Percentiles rank a stretch among this genome's conserved stretches.
These are phyloP conservation scores for Xylaria nigripes DNA, from an alignment of 495 filamentous ascomycete species.

Conservation along the genomic window DNA sequence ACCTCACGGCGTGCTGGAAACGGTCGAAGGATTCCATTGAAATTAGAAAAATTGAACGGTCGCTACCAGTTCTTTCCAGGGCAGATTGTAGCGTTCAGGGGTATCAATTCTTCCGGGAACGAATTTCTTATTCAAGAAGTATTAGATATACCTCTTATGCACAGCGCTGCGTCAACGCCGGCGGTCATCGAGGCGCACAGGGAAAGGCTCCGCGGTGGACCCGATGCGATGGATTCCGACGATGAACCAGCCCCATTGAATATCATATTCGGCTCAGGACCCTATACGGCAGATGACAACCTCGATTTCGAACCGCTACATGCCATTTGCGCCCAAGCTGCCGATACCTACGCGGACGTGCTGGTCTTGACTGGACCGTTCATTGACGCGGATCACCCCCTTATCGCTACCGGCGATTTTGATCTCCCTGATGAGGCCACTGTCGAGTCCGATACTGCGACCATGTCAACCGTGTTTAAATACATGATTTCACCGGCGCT, in stretches of 20 bases:
- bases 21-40: constrained; percentile 70
- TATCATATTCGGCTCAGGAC: constrained; percentile 71
- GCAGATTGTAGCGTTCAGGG: constrained; percentile 79
- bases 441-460: constrained; percentile 65
- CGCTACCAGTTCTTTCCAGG: constrained; percentile 84
- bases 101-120: constrained; percentile 78
- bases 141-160: constrained; percentile 63
- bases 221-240: constrained; percentile 50
- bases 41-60: constrained; percentile 56
- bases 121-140: constrained; percentile 76
- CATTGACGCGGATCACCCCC: constrained; percentile 81
- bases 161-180: constrained; percentile 55
- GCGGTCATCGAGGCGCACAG: constrained; percentile 54
- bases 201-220: constrained; percentile 51
- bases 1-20: constrained; percentile 77
- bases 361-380: constrained; percentile 81
- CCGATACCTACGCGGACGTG: constrained; percentile 66
- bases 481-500: constrained; percentile 64
- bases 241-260: constrained; percentile 55
- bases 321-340: constrained; percentile 68
- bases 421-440: constrained; percentile 68
- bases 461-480: constrained; percentile 75
- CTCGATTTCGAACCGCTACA: constrained; percentile 80
- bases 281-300: constrained; percentile 86
- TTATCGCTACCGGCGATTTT: constrained; percentile 83